phyloP scores from a whole-genome alignment of 2,329 filamentous ascomycete genomes.

The Penicillium nordicum region DNA sequence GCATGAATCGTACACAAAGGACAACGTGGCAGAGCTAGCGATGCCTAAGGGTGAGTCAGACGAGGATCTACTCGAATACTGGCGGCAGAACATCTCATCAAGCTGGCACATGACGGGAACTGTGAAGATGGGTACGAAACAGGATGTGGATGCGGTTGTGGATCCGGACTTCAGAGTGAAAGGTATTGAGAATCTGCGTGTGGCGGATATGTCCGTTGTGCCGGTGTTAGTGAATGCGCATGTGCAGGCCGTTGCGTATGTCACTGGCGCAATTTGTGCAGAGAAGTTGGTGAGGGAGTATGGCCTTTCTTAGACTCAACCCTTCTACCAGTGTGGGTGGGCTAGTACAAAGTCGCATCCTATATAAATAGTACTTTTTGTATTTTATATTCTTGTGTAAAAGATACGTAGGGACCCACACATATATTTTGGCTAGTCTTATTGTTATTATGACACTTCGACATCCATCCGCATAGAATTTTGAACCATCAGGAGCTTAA shows the following conservation, averaged over 20 bases:
- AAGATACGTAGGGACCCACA: not conserved
- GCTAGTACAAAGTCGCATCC: not conserved
- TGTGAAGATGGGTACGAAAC: constrained; percentile 53
- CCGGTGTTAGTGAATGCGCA: constrained; percentile 48
- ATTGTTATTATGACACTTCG: not conserved
- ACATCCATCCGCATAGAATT: not conserved
- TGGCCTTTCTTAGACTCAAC: constrained; percentile 24
- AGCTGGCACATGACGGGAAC: constrained; percentile 59
- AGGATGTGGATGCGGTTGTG: constrained; percentile 47
- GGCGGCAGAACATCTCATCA: constrained; percentile 45
- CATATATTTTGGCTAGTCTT: not conserved
- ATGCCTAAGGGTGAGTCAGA: constrained; percentile 51
- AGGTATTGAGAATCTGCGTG: constrained; percentile 39
- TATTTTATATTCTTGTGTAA: not conserved
- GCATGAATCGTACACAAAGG: constrained; percentile 45
- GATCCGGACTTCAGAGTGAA: constrained; percentile 43
- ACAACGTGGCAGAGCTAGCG: constrained; percentile 43
- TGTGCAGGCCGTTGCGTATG: constrained; percentile 53
- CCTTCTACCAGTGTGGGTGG: not conserved
- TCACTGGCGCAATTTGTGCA: constrained; percentile 51
- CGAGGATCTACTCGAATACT: constrained; percentile 53
- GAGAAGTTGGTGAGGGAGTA: constrained; percentile 52
- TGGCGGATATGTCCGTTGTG: constrained; percentile 45
- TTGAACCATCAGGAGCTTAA: not conserved
- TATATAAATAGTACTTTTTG: not conserved